These are phyloP conservation scores for Posidonia australis DNA, from an alignment of 106 monocot species.

Conservation along the genomic window DNA sequence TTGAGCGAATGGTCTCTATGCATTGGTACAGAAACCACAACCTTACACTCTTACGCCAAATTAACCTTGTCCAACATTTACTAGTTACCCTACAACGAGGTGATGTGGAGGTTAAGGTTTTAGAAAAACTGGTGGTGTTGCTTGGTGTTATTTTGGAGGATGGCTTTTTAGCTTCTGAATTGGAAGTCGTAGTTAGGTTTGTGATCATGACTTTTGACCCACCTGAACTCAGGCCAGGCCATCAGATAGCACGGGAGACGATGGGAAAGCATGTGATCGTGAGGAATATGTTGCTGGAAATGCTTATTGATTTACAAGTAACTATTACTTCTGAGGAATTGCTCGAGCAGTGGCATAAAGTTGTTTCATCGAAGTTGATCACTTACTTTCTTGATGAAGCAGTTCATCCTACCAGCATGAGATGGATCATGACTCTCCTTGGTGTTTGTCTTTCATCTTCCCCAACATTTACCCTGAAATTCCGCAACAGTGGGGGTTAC, in stretches of 20 bases:
- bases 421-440: slow-evolving; percentile 99
- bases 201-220: slow-evolving; percentile 99
- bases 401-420: slow-evolving; percentile 96
- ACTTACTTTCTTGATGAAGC: slow-evolving; percentile 98
- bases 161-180: slow-evolving; percentile 90
- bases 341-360: slow-evolving; percentile 98
- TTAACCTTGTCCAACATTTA: slow-evolving; percentile 96
- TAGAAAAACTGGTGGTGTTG: slow-evolving; percentile 87
- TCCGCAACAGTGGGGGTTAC: slow-evolving; percentile 74
- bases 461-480: slow-evolving; percentile 78
- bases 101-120: slow-evolving; percentile 86
- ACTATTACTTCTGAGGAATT: slow-evolving; percentile 82
- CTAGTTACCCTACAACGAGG: slow-evolving; percentile 91
- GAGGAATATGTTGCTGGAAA: slow-evolving; percentile 92
- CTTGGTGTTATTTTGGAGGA: slow-evolving; percentile 98
- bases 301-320: slow-evolving; percentile 95
- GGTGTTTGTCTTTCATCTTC: slow-evolving; percentile 94
- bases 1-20: slow-evolving; percentile 93
- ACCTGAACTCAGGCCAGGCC: slow-evolving; percentile 31
- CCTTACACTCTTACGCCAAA: slow-evolving; percentile 73
- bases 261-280: slow-evolving; percentile 99
- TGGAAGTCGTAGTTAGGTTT: slow-evolving; percentile 92
- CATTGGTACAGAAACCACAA: slow-evolving; percentile 98
- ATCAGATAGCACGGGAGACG: slow-evolving; percentile 52
- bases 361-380: slow-evolving; percentile 92